A percentile compares a stretch with the other conserved stretches of the same genome.
These are phyloP conservation scores for Hypholoma sublateritium DNA, from an alignment of 768 basidiomycete species.

Conservation along the genomic window DNA sequence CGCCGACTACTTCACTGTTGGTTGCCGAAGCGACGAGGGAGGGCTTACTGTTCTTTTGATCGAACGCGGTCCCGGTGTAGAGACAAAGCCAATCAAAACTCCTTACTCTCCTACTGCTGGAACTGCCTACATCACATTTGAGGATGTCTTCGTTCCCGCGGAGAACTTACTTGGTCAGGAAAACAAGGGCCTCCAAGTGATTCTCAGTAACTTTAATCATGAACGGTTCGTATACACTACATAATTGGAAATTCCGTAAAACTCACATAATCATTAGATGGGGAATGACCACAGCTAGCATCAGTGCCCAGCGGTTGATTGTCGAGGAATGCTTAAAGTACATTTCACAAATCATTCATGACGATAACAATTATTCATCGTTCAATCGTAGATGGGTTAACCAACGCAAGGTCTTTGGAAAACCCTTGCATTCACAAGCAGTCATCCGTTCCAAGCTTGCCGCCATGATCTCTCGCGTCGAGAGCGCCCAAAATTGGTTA, in stretches of 20 bases:
- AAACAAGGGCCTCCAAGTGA: constrained; percentile 40
- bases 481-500: constrained; percentile 82
- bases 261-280: constrained; percentile 36
- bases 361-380: neutral
- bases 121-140: constrained; percentile 81
- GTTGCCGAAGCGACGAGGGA: constrained; percentile 54
- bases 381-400: constrained; percentile 53
- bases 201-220: constrained; percentile 82
- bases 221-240: constrained; percentile 59
- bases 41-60: constrained; percentile 27
- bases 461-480: constrained; percentile 77
- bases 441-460: constrained; percentile 80
- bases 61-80: constrained; percentile 48
- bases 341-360: constrained; percentile 11
- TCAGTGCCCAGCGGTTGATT: constrained; percentile 56
- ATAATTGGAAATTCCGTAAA: neutral
- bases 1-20: constrained; percentile 68
- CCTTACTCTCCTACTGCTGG: constrained; percentile 80
- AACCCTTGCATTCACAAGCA: constrained; percentile 63
- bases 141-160: constrained; percentile 82
- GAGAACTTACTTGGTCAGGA: constrained; percentile 74
- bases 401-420: constrained; percentile 80
- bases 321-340: constrained; percentile 78
- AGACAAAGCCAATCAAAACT: constrained; percentile 81
- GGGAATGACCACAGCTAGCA: constrained; percentile 63